Base-by-base conservation (phyloP, 805 yeast species). In the Schwanniomyces yamadae region DNA sequence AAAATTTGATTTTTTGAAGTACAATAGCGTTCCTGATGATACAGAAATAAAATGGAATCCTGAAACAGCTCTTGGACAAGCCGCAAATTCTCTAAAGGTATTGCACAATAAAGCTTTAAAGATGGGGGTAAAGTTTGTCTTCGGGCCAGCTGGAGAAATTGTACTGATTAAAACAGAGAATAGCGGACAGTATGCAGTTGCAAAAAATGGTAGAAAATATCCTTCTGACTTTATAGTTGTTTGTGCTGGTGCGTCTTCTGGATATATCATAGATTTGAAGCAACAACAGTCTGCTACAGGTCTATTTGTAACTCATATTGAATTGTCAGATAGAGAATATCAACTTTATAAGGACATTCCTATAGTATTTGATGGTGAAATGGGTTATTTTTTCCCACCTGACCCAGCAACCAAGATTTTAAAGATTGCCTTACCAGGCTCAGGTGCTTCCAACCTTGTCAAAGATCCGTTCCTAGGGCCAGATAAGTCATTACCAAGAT, bases 321-420 rank as follows among this genome's bases (percentile, higher is more conserved):
- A 60, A 28, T 41, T 70, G 13, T 53, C 59, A 0, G 51, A 50
- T 6, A 48, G 50, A 22, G 75, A 71, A 40, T 67, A 46, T 39
- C 50, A 49, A 17, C 52, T 49, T 18, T 68, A 55, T 37, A 59
- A 60, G 41, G 41, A 52, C 31, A 54, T 70, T 13, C 77, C 76
- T 1, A 55, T 70, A 5, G 63, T 71, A 19, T 69, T 69, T 48
- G 59, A 67, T 38, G 52, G 71, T 1, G 67, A 63, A 23, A 29
- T 45, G 35, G 76, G 76, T 0, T 71, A 69, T 37, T 68, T 67
- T 48, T 52, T n/a, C n/a, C 73, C 76, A 5, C 76, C 77, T 6
- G 75, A 70, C 42, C 42, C 49, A 6, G 55, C 54, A 1, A 54
- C 63, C 1, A 57, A 51, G 19, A 38, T 42, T 11, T 28, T 63